Base-by-base conservation (phyloP, 805 yeast species). In the Yarrowia sp. region DNA sequence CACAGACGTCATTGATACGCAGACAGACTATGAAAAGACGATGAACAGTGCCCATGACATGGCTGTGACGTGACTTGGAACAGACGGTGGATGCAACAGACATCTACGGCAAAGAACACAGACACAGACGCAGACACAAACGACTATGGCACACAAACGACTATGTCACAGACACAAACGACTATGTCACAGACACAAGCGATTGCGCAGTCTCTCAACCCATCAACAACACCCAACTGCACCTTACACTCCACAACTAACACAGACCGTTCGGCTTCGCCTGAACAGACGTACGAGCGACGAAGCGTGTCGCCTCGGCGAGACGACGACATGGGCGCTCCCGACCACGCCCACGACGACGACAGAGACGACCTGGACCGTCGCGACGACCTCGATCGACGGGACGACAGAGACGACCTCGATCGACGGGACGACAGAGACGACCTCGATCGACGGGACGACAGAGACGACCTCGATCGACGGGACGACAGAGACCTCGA, bases 401-500 rank as follows among this genome's bases (percentile, higher is more conserved):
- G 61, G 16, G 61, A 62, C 33, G 58, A 44, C 29, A 47, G 42
- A 12, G 29, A 42, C 16, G 55, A 62, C 18, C n/a, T n/a, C n/a
- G n/a, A n/a, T n/a, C n/a, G n/a, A n/a, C n/a, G n/a, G n/a, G 36
- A 32, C 6, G 6, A 14, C 36, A 32, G 36, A 32, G 36, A 32
- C 36, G 18, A n/a, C 19, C 29, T 32, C 35, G 63, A 51, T 38
- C 53, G 63, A 16, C 49, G 44, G 18, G 32, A 44, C 22, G 63
- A 62, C 25, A 24, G 47, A 16, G 44, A 39, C 9, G 62, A 46
- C 9, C 24, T 31, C 7, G 65, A 58, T 44, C 41, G 63, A 16
- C 46, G 77, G 73, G 83, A 63, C 75, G 64, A 51, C 27, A 31
- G 35, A 8, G 47, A 62, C 32, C 33, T 24, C 19, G 60, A 38